These are phyloP conservation scores for Metschnikowia gruessii DNA, from an alignment of 805 yeast species.

Conservation along the genomic window DNA sequence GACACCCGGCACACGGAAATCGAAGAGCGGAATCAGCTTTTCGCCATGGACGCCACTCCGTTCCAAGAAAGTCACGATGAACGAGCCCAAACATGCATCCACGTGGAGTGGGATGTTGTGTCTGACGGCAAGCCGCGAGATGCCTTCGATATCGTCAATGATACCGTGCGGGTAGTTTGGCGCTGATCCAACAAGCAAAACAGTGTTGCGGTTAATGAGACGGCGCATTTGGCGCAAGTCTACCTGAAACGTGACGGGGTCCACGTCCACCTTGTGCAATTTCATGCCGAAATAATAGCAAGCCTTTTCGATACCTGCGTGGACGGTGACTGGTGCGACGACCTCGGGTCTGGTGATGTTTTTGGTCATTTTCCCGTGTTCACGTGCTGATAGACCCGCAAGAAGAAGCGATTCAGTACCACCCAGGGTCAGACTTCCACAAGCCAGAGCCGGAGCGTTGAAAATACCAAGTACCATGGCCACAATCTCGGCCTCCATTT, in stretches of 20 bases:
- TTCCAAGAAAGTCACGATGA: constrained; percentile 76
- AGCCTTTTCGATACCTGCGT: constrained; percentile 95
- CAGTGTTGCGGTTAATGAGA: constrained; percentile 75
- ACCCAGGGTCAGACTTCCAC: constrained; percentile 86
- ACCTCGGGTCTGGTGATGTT: constrained; percentile 77
- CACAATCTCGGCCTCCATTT: constrained; percentile 95
- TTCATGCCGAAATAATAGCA: constrained; percentile 86
- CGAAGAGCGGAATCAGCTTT: constrained; percentile 54
- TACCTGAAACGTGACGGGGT: constrained; percentile 63
- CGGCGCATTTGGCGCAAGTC: constrained; percentile 59
- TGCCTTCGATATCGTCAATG: constrained; percentile 77
- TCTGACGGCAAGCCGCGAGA: constrained; percentile 62
- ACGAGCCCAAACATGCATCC: constrained; percentile 94
- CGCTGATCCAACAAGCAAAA: constrained; percentile 86
- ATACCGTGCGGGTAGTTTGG: constrained; percentile 98
- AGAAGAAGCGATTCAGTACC: constrained; percentile 91
- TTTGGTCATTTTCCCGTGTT: constrained; percentile 55
- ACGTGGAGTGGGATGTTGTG: constrained; percentile 87
- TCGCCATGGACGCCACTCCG: constrained; percentile 51
- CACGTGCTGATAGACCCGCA: constrained; percentile 86
- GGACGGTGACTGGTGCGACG: constrained; percentile 84
- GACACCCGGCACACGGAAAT: constrained; percentile 84
- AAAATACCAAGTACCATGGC: constrained; percentile 81
- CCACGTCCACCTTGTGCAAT: constrained; percentile 75
- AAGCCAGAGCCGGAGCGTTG: constrained; percentile 61